Base-by-base conservation (phyloP, 2,329 filamentous ascomycete species). In the Ambrosiella cleistominuta region DNA sequence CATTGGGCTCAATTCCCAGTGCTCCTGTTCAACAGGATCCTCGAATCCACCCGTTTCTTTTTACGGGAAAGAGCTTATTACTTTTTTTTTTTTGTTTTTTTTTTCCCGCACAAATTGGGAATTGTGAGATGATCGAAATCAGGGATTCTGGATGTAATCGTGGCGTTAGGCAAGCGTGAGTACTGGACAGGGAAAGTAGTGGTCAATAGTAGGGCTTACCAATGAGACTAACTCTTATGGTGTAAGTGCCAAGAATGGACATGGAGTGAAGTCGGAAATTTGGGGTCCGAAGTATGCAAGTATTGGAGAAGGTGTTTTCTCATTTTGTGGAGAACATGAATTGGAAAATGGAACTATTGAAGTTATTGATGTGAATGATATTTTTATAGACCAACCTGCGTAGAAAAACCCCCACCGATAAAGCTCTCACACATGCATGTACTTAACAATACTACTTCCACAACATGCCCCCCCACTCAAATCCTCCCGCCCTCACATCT, bases 1-100 rank as follows among this genome's bases (percentile, higher is more conserved):
- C 66, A 62, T 59, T 62, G 63, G 63, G 63, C 58, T 63, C 60
- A 61, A 62, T 56, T 62, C 61, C 58, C 59, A 56, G 51, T 62
- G 61, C 58, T 58, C 58, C 60, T 52, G 53, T 17, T 40, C 13
- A 58, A 35, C 56, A 52, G 60, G 61, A 58, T 4, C 40, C n/a
- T 12, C 40, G 40, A 42, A 8, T 4, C 40, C 4, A 2, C 11
- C 3, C 3, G 11, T 8, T 12, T 8, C 40, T 42, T 8, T 42
- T 42, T 49, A 19, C 7, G 7, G 15, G 2, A 9, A 19, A 11
- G 45, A 11, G 27, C 3, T 39, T 35, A 42, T 44, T 53, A 47
- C 17, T 37, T 7, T 52, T 19, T 56, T 55, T 49, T 17, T 54
- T 51, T 55, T 55, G 1, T 57, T 51, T 12, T 55, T 47, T 17